Conservation (phyloP, 2,329 filamentous ascomycete species). For the Phyllosticta citriasiana region DNA sequence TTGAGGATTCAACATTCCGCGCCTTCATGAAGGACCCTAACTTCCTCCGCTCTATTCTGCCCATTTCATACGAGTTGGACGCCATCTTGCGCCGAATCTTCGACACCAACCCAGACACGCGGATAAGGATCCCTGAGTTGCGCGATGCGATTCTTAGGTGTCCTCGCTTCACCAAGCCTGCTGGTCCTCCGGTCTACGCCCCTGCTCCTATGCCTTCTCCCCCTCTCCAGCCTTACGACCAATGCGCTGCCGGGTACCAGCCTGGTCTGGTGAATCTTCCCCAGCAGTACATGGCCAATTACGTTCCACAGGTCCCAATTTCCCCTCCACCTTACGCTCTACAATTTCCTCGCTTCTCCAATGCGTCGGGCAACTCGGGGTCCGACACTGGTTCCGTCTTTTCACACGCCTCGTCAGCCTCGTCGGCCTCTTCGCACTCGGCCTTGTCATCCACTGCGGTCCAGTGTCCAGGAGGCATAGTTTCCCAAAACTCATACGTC, state of each 20-base stretch:
- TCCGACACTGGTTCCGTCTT: conserved; percentile 32
- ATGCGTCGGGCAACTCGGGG: conserved; percentile 27
- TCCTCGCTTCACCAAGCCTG: conserved; percentile 53
- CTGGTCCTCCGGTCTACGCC: conserved; percentile 31
- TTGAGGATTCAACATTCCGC: conserved; percentile 89
- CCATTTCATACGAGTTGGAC: conserved; percentile 82
- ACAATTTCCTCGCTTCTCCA: conserved; percentile 18
- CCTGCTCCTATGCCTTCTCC: conserved; percentile 34
- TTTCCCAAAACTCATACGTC: conserved; percentile 26
- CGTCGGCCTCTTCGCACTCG: conserved; percentile 7
- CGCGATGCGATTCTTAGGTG: conserved; percentile 68
- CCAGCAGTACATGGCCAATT: conserved; percentile 22
- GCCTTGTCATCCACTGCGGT: background rate
- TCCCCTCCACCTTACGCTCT: conserved; percentile 17
- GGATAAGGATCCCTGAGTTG: conserved; percentile 74
- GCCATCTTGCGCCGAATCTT: conserved; percentile 81
- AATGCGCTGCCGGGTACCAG: conserved; percentile 13
- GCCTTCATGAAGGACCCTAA: conserved; percentile 76
- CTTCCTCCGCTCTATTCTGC: conserved; percentile 88
- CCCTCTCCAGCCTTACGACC: conserved; percentile 32
- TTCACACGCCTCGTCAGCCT: conserved; percentile 27
- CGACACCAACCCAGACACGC: conserved; percentile 68
- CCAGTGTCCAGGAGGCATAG: conserved; percentile 4
- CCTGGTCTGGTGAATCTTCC: conserved; percentile 18
- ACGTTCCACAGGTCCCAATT: conserved; percentile 22